Evolutionary conservation across 1,284 basidiomycete genomes (phyloP), one percentile per base, ranked within the genome.

Genomic region (Ustilago bromivora): DNA sequence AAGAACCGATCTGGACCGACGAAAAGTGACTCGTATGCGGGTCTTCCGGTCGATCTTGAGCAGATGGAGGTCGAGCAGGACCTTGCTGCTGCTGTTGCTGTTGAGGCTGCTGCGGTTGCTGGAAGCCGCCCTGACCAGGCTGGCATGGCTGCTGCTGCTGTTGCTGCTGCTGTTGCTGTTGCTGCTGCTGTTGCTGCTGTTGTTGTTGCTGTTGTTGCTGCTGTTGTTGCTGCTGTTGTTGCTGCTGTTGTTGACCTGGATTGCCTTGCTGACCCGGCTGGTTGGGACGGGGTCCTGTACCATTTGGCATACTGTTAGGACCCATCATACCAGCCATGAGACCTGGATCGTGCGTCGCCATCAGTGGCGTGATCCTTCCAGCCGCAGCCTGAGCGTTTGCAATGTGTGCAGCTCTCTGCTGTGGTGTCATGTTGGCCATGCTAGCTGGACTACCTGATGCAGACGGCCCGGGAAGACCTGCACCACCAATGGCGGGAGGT

Each of bases 271-370:
- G 68, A 65, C 68, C 68, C 41, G 62, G 70, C 23, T 65, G 59
- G 2, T 49, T 65, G 5, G 74, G 71, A 15, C 75, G 68, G 40
- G 53, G 62, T 17, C 53, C 66, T 19, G 57, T 66, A 32, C 70
- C 71, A 38, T 72, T 82, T 58, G 66, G 64, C 67, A 67, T 72
- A 43, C 60, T 62, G 52, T 61, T 72, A 23, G 70, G 69, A 7
- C 75, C 78, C 79, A 80, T 80, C 80, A 81, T 81, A 57, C 75
- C 79, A 46, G 78, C 80, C 80, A 82, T 82, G 35, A 82, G 63
- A 53, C 73, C 70, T 1, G 78, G 80, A 56, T 82, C 79, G 55
- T 77, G 79, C n/a, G 75, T 80, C n/a, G 78, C 80, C 78, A 80
- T 80, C 11, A 76, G 68, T 35, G 80, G 80, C 10, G 77, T 80